These are phyloP conservation scores for Acanthamoeba lenticulata DNA, from an alignment of 208 protist species.

Conservation along the genomic window DNA sequence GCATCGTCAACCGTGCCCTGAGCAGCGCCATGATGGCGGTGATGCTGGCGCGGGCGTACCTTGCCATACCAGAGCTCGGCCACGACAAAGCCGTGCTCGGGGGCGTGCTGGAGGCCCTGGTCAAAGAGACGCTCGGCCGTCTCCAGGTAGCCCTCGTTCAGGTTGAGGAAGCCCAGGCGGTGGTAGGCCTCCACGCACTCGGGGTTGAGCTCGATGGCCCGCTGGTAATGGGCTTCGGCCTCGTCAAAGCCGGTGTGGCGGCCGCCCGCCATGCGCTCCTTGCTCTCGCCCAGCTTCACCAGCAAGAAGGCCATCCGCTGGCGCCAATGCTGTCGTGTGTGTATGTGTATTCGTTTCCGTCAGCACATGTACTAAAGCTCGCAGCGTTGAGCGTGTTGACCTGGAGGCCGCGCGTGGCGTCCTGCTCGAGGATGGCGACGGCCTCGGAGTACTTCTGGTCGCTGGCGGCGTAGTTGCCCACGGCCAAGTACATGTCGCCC, in stretches of 20 bases:
- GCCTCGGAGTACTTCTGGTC: neutral
- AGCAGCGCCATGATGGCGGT: neutral
- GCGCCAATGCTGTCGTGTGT: neutral
- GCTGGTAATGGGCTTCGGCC: neutral
- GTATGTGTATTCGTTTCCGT: neutral
- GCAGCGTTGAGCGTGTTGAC: neutral
- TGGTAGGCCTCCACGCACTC: conserved; percentile 51
- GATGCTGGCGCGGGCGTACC: neutral
- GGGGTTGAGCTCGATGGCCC: conserved; percentile 33
- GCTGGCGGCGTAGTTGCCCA: conserved; percentile 10
- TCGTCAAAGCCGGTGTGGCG: neutral
- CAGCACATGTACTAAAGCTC: neutral
- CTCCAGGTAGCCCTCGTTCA: conserved; percentile 9
- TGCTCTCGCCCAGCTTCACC: conserved; percentile 25
- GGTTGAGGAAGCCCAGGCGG: conserved; percentile 4
- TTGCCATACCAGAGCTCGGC: conserved; percentile 44
- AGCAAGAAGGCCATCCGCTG: neutral
- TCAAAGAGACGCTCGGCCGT: neutral
- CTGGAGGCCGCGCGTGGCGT: neutral
- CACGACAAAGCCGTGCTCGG: neutral
- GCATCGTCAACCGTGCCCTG: neutral
- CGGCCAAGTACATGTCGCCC: conserved; percentile 27
- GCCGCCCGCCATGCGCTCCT: neutral
- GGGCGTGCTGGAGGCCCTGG: neutral
- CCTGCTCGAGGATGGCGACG: neutral